Conservation (phyloP, 352 stramenopile genomes). For the Phytophthora pseudosyringae region DNA sequence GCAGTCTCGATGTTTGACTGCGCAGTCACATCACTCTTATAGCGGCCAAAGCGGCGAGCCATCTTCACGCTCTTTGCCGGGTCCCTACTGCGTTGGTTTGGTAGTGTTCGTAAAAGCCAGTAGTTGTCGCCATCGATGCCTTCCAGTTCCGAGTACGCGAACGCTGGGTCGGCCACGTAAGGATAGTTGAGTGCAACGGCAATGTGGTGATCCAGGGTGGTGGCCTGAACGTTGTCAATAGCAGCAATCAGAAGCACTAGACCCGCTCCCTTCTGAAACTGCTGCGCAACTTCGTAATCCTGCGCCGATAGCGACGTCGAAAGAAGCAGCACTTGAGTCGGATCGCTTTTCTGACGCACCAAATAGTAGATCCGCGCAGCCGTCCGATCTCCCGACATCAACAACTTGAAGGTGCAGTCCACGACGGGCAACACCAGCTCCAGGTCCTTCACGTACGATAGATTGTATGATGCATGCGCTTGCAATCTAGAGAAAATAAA, state of each 20-base stretch:
- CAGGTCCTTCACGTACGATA: conserved; percentile 33
- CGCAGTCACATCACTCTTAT: conserved; percentile 31
- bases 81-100: conserved; percentile 18
- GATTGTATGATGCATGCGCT: conserved; percentile 19
- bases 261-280: conserved; percentile 26
- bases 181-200: conserved; percentile 36
- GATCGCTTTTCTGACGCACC: conserved; percentile 18
- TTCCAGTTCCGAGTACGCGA: conserved; percentile 25
- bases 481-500: conserved; percentile 33
- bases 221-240: conserved; percentile 29
- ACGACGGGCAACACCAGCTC: conserved; percentile 52
- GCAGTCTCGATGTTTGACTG: conserved; percentile 48
- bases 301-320: conserved; percentile 34
- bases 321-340: conserved; percentile 31
- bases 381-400: conserved; percentile 20
- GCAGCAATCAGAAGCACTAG: conserved; percentile 25
- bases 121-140: conserved; percentile 23
- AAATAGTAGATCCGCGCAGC: conserved; percentile 37
- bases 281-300: conserved; percentile 29
- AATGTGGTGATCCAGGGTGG: conserved; percentile 28
- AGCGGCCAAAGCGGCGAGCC: conserved; percentile 39
- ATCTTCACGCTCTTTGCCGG: conserved; percentile 33
- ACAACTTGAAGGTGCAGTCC: conserved; percentile 38
- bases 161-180: conserved; percentile 28
- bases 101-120: conserved; percentile 27